Conservation (phyloP, 495 filamentous ascomycete species). For the Gamarada debralockiae region DNA sequence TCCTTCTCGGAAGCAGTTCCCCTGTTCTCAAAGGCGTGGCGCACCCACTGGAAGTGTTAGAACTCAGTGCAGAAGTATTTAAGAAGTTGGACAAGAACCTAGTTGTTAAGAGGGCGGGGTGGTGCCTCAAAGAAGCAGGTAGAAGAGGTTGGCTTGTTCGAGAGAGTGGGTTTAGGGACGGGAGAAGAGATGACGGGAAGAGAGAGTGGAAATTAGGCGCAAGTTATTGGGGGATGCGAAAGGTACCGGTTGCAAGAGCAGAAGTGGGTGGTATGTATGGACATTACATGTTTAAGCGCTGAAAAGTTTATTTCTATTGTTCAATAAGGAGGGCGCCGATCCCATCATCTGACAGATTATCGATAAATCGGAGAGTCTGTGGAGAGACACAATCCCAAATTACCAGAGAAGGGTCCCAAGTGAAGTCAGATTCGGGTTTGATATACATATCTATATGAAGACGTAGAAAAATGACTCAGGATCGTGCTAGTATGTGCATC, state of each 20-base stretch:
- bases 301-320: no score
- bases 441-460: no score
- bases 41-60: conserved; percentile 74
- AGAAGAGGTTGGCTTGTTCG: conserved; percentile 66
- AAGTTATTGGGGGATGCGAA: conserved; percentile 81
- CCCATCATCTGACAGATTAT: no score
- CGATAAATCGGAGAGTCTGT: no score
- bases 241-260: conserved; percentile 71
- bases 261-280: conserved; percentile 87
- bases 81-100: conserved; percentile 25
- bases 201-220: conserved; percentile 83
- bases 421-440: no score
- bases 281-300: conserved; percentile 77
- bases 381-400: no score
- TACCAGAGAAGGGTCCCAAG: no score
- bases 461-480: no score
- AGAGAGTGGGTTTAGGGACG: no score
- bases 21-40: conserved; percentile 52
- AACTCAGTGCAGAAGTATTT: conserved; percentile 67
- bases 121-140: conserved; percentile 67
- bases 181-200: conserved; percentile 33
- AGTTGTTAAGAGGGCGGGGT: conserved; percentile 48
- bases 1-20: conserved; percentile 56
- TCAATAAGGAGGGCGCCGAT: no score
- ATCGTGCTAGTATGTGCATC: no score